These are phyloP conservation scores for Epichloe hybrida DNA, from an alignment of 2,329 filamentous ascomycete genomes.

Conservation along the genomic window DNA sequence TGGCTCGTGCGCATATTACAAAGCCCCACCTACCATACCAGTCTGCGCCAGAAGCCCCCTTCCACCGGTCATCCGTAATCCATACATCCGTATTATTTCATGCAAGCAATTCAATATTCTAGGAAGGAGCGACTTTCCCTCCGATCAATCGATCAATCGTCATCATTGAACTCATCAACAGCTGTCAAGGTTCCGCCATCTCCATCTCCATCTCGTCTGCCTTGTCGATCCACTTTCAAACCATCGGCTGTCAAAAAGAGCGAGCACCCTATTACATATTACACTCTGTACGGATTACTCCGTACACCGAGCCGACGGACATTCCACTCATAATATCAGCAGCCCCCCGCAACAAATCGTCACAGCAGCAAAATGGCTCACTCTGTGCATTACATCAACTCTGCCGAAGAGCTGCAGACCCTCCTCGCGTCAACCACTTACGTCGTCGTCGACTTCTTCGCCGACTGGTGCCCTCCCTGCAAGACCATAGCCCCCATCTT, in stretches of 20 bases:
- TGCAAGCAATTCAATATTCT: neutral
- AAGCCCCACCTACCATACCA: too few species aligned
- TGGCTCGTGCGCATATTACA: too few species aligned
- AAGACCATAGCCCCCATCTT: constrained; percentile 33
- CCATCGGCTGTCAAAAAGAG: too few species aligned
- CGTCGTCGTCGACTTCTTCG: constrained; percentile 35
- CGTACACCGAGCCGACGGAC: neutral
- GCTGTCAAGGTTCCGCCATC: neutral
- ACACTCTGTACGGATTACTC: too few species aligned
- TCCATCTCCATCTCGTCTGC: neutral
- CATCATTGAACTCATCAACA: neutral
- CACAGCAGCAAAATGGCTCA: neutral
- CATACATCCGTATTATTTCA: too few species aligned
- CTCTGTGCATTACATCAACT: constrained; percentile 17
- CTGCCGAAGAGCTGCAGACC: constrained; percentile 20
- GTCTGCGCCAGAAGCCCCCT: neutral
- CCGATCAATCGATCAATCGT: too few species aligned
- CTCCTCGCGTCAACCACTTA: constrained; percentile 26
- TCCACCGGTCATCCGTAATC: too few species aligned
- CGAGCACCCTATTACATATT: too few species aligned
- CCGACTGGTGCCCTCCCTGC: constrained; percentile 37
- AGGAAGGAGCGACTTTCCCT: neutral
- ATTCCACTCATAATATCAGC: neutral
- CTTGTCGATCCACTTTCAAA: too few species aligned
- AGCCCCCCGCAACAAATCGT: neutral